Evolutionary conservation across 2,329 filamentous ascomycete genomes (phyloP).

Genomic region (Capronia americana): DNA sequence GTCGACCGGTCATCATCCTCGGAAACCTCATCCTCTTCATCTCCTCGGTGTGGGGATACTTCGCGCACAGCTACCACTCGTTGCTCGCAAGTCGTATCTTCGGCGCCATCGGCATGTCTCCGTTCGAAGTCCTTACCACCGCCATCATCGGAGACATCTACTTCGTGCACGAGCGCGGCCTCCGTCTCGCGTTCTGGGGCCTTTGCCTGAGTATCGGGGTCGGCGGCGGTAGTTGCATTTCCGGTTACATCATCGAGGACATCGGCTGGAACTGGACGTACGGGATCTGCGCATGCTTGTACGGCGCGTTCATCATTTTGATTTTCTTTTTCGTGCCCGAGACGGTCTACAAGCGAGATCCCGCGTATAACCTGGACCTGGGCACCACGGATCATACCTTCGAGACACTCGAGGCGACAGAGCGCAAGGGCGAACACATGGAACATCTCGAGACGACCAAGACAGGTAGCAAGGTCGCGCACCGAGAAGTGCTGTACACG

Average conservation of each 20-base stretch:
- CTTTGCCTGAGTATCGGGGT: conserved; percentile 51
- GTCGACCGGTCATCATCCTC: conserved; percentile 35
- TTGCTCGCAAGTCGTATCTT: conserved; percentile 37
- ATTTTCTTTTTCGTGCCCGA: conserved; percentile 34
- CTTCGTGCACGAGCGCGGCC: conserved; percentile 54
- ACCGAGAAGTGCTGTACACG: conserved; percentile 28
- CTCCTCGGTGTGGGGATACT: conserved; percentile 37
- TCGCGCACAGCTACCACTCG: conserved; percentile 36
- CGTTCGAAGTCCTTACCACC: conserved; percentile 36
- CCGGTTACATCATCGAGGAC: conserved; percentile 45
- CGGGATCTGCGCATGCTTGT: conserved; percentile 29
- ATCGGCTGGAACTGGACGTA: conserved; percentile 40
- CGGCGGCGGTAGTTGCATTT: conserved; percentile 47
- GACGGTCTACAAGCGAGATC: conserved; percentile 35
- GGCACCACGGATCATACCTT: conserved; percentile 35
- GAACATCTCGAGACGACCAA: conserved; percentile 30
- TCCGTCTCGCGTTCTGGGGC: conserved; percentile 50
- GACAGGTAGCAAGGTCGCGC: conserved; percentile 17
- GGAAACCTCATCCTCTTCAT: conserved; percentile 36
- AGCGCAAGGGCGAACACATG: conserved; percentile 24
- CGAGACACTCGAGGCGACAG: conserved; percentile 25
- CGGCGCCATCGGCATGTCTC: conserved; percentile 37
- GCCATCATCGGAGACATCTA: conserved; percentile 53
- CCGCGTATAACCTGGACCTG: conserved; percentile 36
- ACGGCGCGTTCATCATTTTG: conserved; percentile 25